Conservation (phyloP, 108 stramenopile species). For the Schizochytrium sp. region DNA sequence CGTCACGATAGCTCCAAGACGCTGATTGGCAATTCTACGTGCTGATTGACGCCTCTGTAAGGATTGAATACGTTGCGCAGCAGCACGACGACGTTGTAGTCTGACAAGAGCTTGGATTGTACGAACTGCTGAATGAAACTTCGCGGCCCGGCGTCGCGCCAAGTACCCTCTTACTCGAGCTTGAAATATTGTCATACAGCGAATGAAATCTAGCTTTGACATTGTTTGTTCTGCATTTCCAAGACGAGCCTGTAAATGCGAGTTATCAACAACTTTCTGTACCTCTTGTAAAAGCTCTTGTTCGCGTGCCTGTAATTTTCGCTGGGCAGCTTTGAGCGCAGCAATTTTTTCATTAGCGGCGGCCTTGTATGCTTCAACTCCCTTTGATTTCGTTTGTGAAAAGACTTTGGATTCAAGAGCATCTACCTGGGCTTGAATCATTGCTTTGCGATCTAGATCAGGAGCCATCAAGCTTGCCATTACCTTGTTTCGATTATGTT, state of each 20-base stretch:
- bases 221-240: not conserved
- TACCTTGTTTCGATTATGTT: not conserved
- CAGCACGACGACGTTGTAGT: not conserved
- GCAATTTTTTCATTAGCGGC: not conserved
- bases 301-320: not conserved
- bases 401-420: slow-evolving; percentile 2
- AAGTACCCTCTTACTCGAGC: not conserved
- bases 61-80: not conserved
- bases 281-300: not conserved
- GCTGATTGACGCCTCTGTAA: not conserved
- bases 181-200: not conserved
- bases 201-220: not conserved
- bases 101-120: not conserved
- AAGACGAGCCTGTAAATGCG: not conserved
- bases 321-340: not conserved
- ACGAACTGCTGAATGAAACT: not conserved
- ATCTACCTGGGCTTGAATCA: slow-evolving; percentile 3
- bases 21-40: not conserved
- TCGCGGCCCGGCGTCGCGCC: not conserved
- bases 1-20: not conserved
- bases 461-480: too few relatives aligned
- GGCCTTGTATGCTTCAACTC: not conserved
- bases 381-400: not conserved
- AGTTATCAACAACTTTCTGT: not conserved
- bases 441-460: not conserved